Base-by-base conservation (phyloP, 169 alveolate genomes). In the Cryptosporidium viatorum region DNA sequence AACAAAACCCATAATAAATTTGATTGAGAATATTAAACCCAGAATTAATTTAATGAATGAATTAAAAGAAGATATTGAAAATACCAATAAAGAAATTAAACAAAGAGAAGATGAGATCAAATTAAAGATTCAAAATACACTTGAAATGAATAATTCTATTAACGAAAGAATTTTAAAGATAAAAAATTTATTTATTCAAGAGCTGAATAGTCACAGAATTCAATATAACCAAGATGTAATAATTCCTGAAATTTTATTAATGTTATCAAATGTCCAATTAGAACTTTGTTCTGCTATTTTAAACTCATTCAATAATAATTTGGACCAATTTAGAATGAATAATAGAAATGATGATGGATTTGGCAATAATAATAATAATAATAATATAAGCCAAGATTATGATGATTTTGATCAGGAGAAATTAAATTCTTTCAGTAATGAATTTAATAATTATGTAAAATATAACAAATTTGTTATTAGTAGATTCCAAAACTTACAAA, bases 261-360 rank as follows among this genome's bases (percentile, higher is more conserved):
- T 80, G 73, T 51, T 80, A n/a, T 80, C 89, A 29, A 62, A 80
- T 43, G 75, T 65, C 8, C 89, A 80, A 80, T 39, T 80, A 23
- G 75, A 80, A 26, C 86, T 73, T 55, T 73, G 86, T 5, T 73
- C 71, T 29, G 18, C 65, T 0, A 73, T 73, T 31, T 3, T 73
- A 39, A 73, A 59, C 33, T n/a, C 52, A 14, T 51, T 39, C 29
- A 41, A 73, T 29, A 26, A 21, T 21, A 41, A n/a, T 6, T 35
- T 3, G 4, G 23, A 39, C 12, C 1, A 0, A 0, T 10, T 9
- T 65, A 0, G 8, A 3, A 37, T 3, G 0, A 69, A 37, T 16
- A 55, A 41, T 8, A 33, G 41, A 65, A 65, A 23, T 23, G 59
- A 8, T 21, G 59, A 9, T 37, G 58, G 43, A 4, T 4, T 37